Evolutionary conservation across 176 grass and related monocot genomes (phyloP), one percentile per base, ranked within the genome.

Genomic region (Musa troglodytarum): DNA sequence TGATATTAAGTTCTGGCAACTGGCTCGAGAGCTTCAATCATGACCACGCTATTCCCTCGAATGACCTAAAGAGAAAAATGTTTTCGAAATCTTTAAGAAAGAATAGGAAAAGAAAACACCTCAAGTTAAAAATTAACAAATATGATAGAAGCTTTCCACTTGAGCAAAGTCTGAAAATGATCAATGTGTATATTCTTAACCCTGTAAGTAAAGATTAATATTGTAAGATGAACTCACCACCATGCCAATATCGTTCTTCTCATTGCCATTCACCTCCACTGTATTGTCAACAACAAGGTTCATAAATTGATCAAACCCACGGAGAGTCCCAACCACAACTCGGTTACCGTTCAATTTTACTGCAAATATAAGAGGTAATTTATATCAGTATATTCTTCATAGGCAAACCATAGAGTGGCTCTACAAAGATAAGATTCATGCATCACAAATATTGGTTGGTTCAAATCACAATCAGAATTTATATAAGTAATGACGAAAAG

Each of bases 271-370:
- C 25, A 90, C 86, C 77, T 97, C 93, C 63, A 93, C 86, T 9
- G 93, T 93, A 74, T 93, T 97, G 68, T 97, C 90, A 59, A 93
- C 2, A 1, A 97, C 93, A 82, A 97, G 80, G 75, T 97, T 97
- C 93, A 97, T 93, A 72, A 97, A 97, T 77, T 97, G 90, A 79
- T 97, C 93, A 78, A 93, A 97, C 78, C 93, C 93, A 69, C 86
- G 83, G 52, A 97, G 85, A 0, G 88, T 97, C 73, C 93, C 90
- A 87, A 90, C 79, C 65, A 97, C 86, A 79, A 97, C 82, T 20
- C 90, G 78, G 65, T 93, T 93, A 20, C 86, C 93, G 80, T 97
- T 97, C 79, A 97, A 79, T 73, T 93, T 97, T 78, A 97, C 90
- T 93, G 80, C 59, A 72, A 78, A 83, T 34, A 34, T 34, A 34